Percentiles rank a stretch among this genome's conserved stretches.
Evolutionary conservation across 768 basidiomycete genomes (phyloP).

Genomic region (Serpula lacrymans): DNA sequence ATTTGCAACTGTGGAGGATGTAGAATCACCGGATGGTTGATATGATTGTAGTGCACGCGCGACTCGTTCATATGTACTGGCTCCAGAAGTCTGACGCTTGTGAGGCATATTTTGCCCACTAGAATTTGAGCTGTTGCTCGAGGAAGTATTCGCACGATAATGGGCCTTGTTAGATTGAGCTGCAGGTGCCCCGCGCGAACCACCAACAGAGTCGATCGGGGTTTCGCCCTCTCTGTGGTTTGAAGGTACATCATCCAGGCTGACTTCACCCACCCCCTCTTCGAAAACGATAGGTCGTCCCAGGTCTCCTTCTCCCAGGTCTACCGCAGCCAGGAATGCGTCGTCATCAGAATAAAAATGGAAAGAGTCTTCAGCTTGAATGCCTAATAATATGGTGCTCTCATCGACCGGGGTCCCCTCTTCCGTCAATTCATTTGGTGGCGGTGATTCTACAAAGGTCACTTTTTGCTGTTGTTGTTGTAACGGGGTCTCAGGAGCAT

Average conservation of each 20-base stretch:
- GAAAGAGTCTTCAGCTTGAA: slow-evolving; percentile 40
- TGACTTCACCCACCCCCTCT: slow-evolving; percentile 32
- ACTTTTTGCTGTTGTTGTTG: slow-evolving; percentile 10
- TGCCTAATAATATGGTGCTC: slow-evolving; percentile 9
- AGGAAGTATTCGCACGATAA: too few relatives aligned
- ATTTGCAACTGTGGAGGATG: too few relatives aligned
- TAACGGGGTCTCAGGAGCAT: slow-evolving; percentile 7
- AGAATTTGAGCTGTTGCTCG: too few relatives aligned
- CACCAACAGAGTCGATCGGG: slow-evolving; percentile 41
- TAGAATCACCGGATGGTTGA: too few relatives aligned
- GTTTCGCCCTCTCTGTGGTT: slow-evolving; percentile 22
- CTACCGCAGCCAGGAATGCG: slow-evolving; percentile 56
- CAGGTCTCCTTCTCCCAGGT: slow-evolving; percentile 45
- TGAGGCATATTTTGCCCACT: too few relatives aligned
- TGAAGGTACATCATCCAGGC: too few relatives aligned
- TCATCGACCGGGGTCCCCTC: slow-evolving; percentile 7
- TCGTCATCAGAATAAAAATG: slow-evolving; percentile 65
- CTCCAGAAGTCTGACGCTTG: too few relatives aligned
- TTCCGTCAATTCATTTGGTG: slow-evolving; percentile 3
- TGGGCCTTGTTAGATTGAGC: too few relatives aligned
- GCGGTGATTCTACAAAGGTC: slow-evolving; percentile 7
- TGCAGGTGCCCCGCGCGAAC: slow-evolving; percentile 19
- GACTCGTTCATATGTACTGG: too few relatives aligned
- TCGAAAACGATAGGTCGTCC: slow-evolving; percentile 44
- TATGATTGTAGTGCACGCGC: too few relatives aligned